Evolutionary conservation across 2,329 filamentous ascomycete species (phyloP).

Genomic region (Aspergillus felis): DNA sequence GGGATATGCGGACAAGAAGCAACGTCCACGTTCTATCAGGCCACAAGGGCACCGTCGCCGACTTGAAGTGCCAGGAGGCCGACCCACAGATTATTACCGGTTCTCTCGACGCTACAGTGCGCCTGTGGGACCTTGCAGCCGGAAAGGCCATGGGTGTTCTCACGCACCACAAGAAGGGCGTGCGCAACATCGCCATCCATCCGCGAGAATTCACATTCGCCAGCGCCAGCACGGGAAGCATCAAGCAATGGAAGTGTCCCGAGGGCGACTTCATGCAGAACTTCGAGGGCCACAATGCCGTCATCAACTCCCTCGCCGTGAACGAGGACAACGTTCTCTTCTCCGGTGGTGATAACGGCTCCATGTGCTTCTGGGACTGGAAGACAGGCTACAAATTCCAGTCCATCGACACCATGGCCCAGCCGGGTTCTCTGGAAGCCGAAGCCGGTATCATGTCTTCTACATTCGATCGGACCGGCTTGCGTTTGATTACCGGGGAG

Average conservation of each 20-base stretch:
- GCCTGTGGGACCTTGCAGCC: conserved; percentile 92
- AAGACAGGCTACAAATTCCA: conserved; percentile 94
- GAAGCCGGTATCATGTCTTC: conserved; percentile 94
- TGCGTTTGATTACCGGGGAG: conserved; percentile 89
- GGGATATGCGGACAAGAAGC: conserved; percentile 96
- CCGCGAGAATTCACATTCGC: conserved; percentile 96
- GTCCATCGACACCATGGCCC: conserved; percentile 81
- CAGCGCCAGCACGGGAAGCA: conserved; percentile 82
- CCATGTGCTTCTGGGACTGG: conserved; percentile 98
- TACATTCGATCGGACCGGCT: conserved; percentile 83
- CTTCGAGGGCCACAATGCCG: conserved; percentile 92
- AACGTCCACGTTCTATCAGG: conserved; percentile 92
- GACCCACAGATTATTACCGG: conserved; percentile 92
- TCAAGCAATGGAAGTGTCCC: conserved; percentile 99
- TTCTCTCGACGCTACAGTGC: conserved; percentile 87
- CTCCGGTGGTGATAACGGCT: conserved; percentile 92
- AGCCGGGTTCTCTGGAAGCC: conserved; percentile 89
- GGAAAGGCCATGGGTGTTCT: conserved; percentile 94
- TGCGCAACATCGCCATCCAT: conserved; percentile 77
- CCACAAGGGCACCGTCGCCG: conserved; percentile 85
- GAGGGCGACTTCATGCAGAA: conserved; percentile 99
- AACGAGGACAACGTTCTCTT: conserved; percentile 96
- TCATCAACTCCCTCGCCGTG: conserved; percentile 89
- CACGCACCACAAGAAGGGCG: conserved; percentile 98
- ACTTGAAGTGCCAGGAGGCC: conserved; percentile 88